phyloP scores from a whole-genome alignment of 305 asterid species.

The Fraxinus ornus region DNA sequence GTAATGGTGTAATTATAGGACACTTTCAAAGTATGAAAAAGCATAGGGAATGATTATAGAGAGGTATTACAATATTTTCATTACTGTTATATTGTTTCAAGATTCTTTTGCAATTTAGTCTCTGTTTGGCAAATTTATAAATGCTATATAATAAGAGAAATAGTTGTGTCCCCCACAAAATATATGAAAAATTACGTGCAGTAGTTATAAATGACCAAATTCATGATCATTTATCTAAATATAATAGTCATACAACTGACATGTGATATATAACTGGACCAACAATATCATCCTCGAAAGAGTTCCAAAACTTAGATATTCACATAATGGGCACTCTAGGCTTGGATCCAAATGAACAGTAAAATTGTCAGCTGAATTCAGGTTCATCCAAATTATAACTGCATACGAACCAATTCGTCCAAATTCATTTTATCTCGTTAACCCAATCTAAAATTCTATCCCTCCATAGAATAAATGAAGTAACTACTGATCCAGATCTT shows the following conservation, averaged over 20 bases:
- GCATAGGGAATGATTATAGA: background rate
- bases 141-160: background rate
- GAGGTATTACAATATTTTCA: background rate
- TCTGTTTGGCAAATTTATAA: background rate
- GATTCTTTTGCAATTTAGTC: background rate
- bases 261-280: background rate
- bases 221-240: background rate
- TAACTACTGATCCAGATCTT: background rate
- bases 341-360: background rate
- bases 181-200: background rate
- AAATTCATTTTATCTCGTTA: background rate
- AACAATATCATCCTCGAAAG: background rate
- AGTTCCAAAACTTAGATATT: background rate
- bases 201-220: background rate
- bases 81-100: background rate
- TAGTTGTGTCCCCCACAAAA: background rate
- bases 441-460: background rate
- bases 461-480: background rate
- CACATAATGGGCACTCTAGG: background rate
- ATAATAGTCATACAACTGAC: background rate
- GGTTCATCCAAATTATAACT: background rate
- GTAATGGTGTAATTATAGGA: background rate
- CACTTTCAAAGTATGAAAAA: background rate
- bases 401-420: background rate
- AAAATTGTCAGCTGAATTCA: background rate